Percentiles rank a stretch among this genome's conserved stretches.
Evolutionary conservation across 441 rosid species (phyloP).

Genomic region (Geranium incanum): DNA sequence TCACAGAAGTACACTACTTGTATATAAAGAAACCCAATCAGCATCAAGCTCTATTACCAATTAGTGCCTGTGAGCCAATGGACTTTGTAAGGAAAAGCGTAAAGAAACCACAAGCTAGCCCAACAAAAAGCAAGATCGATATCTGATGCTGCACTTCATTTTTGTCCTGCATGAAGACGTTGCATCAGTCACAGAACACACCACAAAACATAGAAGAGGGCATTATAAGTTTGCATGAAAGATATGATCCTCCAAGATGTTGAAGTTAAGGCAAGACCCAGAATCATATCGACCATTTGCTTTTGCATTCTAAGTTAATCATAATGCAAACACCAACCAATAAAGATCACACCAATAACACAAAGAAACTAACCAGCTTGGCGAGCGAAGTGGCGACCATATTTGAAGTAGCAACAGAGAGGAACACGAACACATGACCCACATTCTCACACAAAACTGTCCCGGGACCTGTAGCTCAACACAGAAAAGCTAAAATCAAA

Average conservation of each 20-base stretch:
- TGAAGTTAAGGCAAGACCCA: too few species aligned
- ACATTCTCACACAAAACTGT: constrained; percentile 69
- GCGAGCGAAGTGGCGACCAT: constrained; percentile 85
- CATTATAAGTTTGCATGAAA: constrained; percentile 2
- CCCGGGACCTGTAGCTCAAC: constrained; percentile 57
- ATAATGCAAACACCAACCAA: neutral
- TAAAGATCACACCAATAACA: constrained; percentile 9
- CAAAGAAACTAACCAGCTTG: constrained; percentile 47
- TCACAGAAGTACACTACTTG: neutral
- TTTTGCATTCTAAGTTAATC: too few species aligned
- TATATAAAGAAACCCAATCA: constrained; percentile 10
- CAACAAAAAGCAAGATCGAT: constrained; percentile 53
- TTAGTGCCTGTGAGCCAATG: constrained; percentile 45
- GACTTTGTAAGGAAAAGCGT: constrained; percentile 48
- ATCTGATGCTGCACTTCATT: constrained; percentile 58
- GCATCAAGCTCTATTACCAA: constrained; percentile 38
- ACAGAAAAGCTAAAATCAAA: neutral
- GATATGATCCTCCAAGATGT: neutral
- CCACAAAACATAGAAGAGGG: constrained; percentile 6
- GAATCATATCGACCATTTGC: too few species aligned
- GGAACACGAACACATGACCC: constrained; percentile 75
- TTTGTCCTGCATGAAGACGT: constrained; percentile 38
- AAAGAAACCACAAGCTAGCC: constrained; percentile 41
- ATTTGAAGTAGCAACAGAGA: constrained; percentile 80
- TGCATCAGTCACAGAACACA: constrained; percentile 14